A percentile compares a stretch with the other conserved stretches of the same genome.
Evolutionary conservation across 345 rosid genomes (phyloP).

Genomic region (Brassica juncea): DNA sequence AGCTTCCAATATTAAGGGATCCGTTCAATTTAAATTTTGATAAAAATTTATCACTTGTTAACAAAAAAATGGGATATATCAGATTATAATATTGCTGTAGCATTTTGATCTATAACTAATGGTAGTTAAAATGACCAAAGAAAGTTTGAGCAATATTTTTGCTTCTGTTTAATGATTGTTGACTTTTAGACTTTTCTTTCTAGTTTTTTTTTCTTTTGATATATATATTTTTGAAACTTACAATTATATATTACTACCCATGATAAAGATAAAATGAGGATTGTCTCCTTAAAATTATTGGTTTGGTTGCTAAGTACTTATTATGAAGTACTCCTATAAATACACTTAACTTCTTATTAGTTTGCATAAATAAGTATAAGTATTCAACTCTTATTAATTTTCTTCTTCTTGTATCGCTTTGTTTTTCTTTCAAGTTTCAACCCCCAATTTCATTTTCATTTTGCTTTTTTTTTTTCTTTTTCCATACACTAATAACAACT

Average conservation of each 20-base stretch:
- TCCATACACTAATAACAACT: too few species aligned
- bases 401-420: too few species aligned
- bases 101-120: not conserved
- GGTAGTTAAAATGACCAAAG: conserved; percentile 1
- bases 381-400: not conserved
- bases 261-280: not conserved
- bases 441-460: too few species aligned
- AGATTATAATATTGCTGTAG: not conserved
- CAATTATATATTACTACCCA: conserved; percentile 22
- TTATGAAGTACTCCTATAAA: not conserved
- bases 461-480: too few species aligned
- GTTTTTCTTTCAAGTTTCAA: too few species aligned
- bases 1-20: too few species aligned
- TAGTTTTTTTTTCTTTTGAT: conserved; percentile 29
- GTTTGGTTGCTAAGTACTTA: too few species aligned
- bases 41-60: not conserved
- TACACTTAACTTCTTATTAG: not conserved
- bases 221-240: not conserved
- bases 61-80: not conserved
- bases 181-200: conserved; percentile 53
- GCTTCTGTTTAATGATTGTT: conserved; percentile 29
- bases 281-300: not conserved
- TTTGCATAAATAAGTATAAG: not conserved
- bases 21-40: not conserved
- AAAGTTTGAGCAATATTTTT: conserved; percentile 1